Conservation (phyloP, 192 early-diverging fungal genomes). For the Entomortierella chlamydospora region DNA sequence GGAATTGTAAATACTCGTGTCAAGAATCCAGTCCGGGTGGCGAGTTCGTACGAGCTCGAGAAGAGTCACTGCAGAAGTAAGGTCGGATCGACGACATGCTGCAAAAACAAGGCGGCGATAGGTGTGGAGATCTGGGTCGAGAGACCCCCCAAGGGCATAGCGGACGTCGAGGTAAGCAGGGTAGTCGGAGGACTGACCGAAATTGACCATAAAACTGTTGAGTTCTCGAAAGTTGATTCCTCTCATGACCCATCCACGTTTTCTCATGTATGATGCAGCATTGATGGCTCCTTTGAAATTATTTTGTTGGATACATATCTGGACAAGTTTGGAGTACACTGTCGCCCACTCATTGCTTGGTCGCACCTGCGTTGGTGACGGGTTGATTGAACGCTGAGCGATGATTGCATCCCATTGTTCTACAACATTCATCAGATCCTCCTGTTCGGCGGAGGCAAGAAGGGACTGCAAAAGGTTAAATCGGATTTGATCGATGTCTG, state of each 20-base stretch:
- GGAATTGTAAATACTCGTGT: constrained; percentile 37
- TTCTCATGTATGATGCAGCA: constrained; percentile 17
- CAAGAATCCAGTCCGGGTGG: constrained; percentile 22
- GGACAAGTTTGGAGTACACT: constrained; percentile 17
- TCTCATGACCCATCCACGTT: constrained; percentile 9
- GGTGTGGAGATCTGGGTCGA: constrained; percentile 32
- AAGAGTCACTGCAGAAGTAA: constrained; percentile 21
- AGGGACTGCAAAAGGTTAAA: constrained; percentile 1
- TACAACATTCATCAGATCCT: background rate
- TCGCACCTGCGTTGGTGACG: background rate
- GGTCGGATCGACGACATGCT: constrained; percentile 47
- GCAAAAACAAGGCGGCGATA: constrained; percentile 49
- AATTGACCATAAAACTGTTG: constrained; percentile 34
- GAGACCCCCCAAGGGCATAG: constrained; percentile 14
- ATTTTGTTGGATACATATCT: background rate
- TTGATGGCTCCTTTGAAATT: constrained; percentile 19
- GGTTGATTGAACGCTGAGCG: background rate
- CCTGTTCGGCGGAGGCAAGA: background rate
- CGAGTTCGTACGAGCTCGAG: constrained; percentile 14
- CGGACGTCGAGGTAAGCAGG: constrained; percentile 27
- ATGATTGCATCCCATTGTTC: constrained; percentile 27
- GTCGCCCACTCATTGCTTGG: background rate
- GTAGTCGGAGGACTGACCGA: constrained; percentile 11
- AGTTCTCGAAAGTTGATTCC: constrained; percentile 24
- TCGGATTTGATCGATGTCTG: constrained; percentile 16